Conservation (phyloP, 352 stramenopile genomes). For the Aphanomyces invadans region DNA sequence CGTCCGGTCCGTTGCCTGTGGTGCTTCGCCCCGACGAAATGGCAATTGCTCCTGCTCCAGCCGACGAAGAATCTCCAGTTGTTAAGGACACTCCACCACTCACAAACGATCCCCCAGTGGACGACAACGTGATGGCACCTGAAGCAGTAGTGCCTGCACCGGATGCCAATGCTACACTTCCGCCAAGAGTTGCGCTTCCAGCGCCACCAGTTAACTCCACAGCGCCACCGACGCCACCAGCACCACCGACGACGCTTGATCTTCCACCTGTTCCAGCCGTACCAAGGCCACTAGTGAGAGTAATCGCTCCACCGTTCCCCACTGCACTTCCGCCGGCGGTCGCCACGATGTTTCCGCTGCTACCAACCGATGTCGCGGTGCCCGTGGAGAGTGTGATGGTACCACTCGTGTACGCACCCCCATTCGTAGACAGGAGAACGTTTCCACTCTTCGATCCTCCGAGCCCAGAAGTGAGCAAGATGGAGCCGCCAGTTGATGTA, state of each 20-base stretch:
- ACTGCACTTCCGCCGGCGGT: conserved; percentile 15
- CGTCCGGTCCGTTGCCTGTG: not conserved
- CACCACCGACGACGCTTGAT: conserved; percentile 20
- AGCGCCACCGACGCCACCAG: conserved; percentile 27
- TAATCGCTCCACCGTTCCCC: conserved; percentile 45
- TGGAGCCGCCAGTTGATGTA: not conserved
- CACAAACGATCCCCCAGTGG: conserved; percentile 11
- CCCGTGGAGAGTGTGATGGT: conserved; percentile 14
- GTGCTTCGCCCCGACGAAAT: not conserved
- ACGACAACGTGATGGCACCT: conserved; percentile 9
- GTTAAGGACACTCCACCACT: conserved; percentile 2
- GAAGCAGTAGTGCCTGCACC: not conserved
- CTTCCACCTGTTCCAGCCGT: conserved; percentile 25
- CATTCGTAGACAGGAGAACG: not conserved
- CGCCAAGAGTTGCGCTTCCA: not conserved
- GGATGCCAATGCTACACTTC: not conserved
- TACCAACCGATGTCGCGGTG: conserved; percentile 13
- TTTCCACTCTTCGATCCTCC: conserved; percentile 4
- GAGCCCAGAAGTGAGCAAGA: conserved; percentile 8
- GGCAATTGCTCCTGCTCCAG: not conserved
- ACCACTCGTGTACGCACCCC: conserved; percentile 17
- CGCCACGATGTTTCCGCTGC: not conserved
- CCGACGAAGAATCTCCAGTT: conserved; percentile 11
- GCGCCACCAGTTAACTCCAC: conserved; percentile 24
- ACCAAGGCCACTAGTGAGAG: conserved; percentile 43